Conservation (phyloP, 73 alveolate species). For the Effrenium voratum region DNA sequence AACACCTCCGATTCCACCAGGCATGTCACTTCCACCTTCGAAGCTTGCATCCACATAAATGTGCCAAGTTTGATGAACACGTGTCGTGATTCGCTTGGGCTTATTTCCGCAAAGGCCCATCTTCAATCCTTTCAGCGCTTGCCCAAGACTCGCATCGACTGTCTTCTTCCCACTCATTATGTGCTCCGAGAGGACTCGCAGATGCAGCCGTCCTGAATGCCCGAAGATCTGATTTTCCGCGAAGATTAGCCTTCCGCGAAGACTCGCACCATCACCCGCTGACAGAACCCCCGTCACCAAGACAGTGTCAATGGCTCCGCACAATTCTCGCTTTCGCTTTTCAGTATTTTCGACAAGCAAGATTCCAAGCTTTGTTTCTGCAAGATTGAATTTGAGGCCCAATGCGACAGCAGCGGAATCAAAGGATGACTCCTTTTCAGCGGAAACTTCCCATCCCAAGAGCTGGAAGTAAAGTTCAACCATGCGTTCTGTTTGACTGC, state of each 20-base stretch:
- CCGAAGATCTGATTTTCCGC: not conserved
- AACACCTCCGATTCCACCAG: not conserved
- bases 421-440: not conserved
- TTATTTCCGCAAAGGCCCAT: not conserved
- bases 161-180: not conserved
- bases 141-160: not conserved
- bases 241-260: not conserved
- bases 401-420: not conserved
- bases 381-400: not conserved
- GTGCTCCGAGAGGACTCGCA: not conserved
- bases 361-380: not conserved
- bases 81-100: not conserved
- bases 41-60: not conserved
- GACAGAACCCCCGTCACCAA: not conserved
- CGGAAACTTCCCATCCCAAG: not conserved
- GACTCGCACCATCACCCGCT: not conserved
- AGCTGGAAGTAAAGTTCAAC: not conserved
- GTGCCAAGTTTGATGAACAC: not conserved
- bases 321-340: not conserved
- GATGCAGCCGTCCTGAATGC: not conserved
- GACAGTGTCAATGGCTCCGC: not conserved
- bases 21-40: not conserved
- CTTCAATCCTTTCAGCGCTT: not conserved
- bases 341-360: not conserved
- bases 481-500: not conserved